Evolutionary conservation across 768 basidiomycete species (phyloP).

Genomic region (Glaciozyma antarctica): DNA sequence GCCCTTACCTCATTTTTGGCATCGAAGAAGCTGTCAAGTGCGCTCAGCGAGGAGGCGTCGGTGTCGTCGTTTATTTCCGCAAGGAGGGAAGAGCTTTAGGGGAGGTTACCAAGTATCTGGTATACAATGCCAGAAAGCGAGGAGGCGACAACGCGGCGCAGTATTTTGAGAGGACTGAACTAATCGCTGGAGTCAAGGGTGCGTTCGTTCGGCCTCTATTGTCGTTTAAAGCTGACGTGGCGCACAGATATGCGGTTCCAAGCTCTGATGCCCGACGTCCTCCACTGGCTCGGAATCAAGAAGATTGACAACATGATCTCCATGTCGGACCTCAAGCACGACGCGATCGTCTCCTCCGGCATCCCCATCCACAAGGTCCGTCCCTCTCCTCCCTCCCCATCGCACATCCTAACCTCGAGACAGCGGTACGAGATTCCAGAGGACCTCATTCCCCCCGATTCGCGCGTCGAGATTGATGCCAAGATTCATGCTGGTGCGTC

Average conservation of each 20-base stretch:
- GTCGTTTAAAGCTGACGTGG: background rate
- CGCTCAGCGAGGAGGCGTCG: slow-evolving; percentile 77
- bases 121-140: slow-evolving; percentile 87
- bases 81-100: slow-evolving; percentile 89
- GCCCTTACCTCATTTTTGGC: slow-evolving; percentile 80
- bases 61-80: slow-evolving; percentile 85
- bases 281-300: slow-evolving; percentile 87
- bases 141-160: slow-evolving; percentile 84
- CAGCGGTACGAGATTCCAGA: slow-evolving; percentile 79
- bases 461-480: slow-evolving; percentile 88
- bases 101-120: slow-evolving; percentile 45
- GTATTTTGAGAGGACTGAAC: slow-evolving; percentile 88
- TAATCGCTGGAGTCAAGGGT: slow-evolving; percentile 72
- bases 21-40: slow-evolving; percentile 85
- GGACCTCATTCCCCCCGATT: slow-evolving; percentile 58
- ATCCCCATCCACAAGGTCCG: slow-evolving; percentile 56
- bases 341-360: slow-evolving; percentile 81
- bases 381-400: too few relatives aligned
- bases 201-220: slow-evolving; percentile 12
- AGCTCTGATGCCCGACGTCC: slow-evolving; percentile 87
- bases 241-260: slow-evolving; percentile 85
- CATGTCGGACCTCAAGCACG: slow-evolving; percentile 62
- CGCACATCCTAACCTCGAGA: too few relatives aligned
- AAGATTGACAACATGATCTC: slow-evolving; percentile 78
- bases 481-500: slow-evolving; percentile 50